phyloP scores from a whole-genome alignment of 495 filamentous ascomycete genomes.

The Penicillium maclennaniae region DNA sequence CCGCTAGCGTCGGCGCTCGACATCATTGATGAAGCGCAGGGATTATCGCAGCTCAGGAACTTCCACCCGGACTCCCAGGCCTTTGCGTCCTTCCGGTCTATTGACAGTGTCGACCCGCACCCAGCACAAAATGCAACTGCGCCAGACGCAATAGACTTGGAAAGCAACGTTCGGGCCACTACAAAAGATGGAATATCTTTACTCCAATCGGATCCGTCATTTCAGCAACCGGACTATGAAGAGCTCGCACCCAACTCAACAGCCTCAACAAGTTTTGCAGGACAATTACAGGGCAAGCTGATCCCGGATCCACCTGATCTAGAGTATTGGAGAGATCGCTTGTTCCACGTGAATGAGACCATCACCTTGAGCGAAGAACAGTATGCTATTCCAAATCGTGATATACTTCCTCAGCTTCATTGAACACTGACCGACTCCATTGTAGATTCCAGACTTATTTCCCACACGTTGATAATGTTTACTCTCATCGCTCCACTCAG shows the following conservation, averaged over 20 bases:
- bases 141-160: constrained; percentile 10
- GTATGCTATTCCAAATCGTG: constrained; percentile 45
- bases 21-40: constrained; percentile 9
- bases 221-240: constrained; percentile 13
- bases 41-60: constrained; percentile 9
- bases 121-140: constrained; percentile 14
- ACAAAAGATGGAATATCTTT: constrained; percentile 13
- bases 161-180: constrained; percentile 6
- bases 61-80: constrained; percentile 7
- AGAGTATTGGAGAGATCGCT: constrained; percentile 64
- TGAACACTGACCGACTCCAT: not conserved
- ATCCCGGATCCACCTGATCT: constrained; percentile 67
- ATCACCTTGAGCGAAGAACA: constrained; percentile 76
- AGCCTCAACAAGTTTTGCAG: constrained; percentile 18
- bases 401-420: not conserved
- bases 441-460: constrained; percentile 81
- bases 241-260: constrained; percentile 7
- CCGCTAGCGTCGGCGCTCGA: constrained; percentile 9
- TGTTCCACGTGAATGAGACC: constrained; percentile 74
- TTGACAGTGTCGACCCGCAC: constrained; percentile 16
- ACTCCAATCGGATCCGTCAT: constrained; percentile 9
- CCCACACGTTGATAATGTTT: constrained; percentile 87
- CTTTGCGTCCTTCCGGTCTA: constrained; percentile 13
- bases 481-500: constrained; percentile 86
- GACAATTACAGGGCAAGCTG: constrained; percentile 56